Evolutionary conservation across 441 rosid species (phyloP).

Genomic region (Euphorbia schlechtendalii): DNA sequence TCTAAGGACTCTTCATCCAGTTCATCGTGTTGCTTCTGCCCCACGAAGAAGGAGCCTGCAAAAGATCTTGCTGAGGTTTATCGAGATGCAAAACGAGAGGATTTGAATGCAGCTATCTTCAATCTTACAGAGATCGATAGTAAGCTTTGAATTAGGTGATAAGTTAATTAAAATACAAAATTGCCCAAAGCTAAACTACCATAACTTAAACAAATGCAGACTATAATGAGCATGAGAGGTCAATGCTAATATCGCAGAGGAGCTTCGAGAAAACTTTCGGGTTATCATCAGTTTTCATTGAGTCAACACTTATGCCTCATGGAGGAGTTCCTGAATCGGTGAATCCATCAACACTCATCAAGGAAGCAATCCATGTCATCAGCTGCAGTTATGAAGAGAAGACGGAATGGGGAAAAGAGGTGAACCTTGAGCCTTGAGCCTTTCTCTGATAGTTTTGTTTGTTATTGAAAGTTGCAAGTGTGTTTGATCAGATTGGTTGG

Average conservation of each 20-base stretch:
- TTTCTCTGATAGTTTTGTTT: not conserved
- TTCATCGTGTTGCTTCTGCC: conserved; percentile 49
- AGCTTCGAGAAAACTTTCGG: conserved; percentile 98
- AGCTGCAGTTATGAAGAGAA: conserved; percentile 98
- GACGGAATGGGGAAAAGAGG: conserved; percentile 99
- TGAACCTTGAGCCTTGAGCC: conserved; percentile 11
- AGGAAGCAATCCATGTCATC: conserved; percentile 96
- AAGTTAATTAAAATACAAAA: too few relatives aligned
- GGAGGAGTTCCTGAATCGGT: conserved; percentile 88
- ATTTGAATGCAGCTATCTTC: conserved; percentile 85
- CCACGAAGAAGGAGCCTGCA: conserved; percentile 52
- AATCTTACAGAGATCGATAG: conserved; percentile 86
- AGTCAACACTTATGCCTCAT: conserved; percentile 80
- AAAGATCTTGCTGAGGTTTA: conserved; percentile 67
- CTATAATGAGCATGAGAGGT: conserved; percentile 84
- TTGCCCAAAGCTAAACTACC: not conserved
- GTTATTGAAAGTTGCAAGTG: not conserved
- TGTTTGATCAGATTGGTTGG: conserved; percentile 76
- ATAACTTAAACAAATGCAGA: conserved; percentile 29
- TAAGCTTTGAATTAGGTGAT: too few relatives aligned
- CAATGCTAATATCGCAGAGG: conserved; percentile 81
- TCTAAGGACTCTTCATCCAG: conserved; percentile 57
- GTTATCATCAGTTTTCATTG: conserved; percentile 80
- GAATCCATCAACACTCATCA: conserved; percentile 70
- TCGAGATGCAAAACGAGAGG: conserved; percentile 75